Evolutionary conservation across 2,329 filamentous ascomycete genomes (phyloP), one percentile per base, ranked within the genome.

Genomic region (Fusarium armeniacum): DNA sequence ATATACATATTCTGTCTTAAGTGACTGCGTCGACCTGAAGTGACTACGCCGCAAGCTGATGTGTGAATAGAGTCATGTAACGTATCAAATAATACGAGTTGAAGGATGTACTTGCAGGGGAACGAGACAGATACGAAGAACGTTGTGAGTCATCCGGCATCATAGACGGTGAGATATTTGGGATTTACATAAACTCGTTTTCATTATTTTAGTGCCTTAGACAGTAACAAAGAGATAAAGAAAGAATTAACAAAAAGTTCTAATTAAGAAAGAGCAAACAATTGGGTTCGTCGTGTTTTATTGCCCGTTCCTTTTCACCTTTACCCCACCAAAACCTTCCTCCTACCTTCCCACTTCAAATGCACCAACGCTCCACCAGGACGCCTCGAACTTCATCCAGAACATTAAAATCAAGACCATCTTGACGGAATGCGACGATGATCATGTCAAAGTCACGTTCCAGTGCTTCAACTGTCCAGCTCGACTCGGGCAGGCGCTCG

Each of bases 401-500:
- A 0, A 84, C 67, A 4, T 55, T 70, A 66, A 82, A 82, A 55
- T 85, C 79, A 15, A 85, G 73, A 0, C 80, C 79, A 3, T 75
- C 70, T 62, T 85, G 83, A 32, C 79, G 78, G 50, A 83, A 79
- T 1, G 82, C 77, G 10, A 85, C 78, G 3, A 85, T 77, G 22
- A 86, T 74, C 67, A 82, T 78, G 65, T 83, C 77, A 54, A 85
- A 85, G 1, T 60, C 60, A 16, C 66, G 54, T 38, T 80, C 76
- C 18, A 86, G 72, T 8, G 66, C 71, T 24, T 78, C 71, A 13
- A 65, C 70, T 2, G 72, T 79, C 84, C 84, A 86, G 5, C 78
- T 71, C 5, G 69, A 64, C 16, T 81, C 79, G 13, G 73, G 67
- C 3, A 84, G 70, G 4, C 79, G 79, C 6, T 73, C 51, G 28